Conservation (phyloP, 1,139 yeast species). For the Tardiomyces blankii region DNA sequence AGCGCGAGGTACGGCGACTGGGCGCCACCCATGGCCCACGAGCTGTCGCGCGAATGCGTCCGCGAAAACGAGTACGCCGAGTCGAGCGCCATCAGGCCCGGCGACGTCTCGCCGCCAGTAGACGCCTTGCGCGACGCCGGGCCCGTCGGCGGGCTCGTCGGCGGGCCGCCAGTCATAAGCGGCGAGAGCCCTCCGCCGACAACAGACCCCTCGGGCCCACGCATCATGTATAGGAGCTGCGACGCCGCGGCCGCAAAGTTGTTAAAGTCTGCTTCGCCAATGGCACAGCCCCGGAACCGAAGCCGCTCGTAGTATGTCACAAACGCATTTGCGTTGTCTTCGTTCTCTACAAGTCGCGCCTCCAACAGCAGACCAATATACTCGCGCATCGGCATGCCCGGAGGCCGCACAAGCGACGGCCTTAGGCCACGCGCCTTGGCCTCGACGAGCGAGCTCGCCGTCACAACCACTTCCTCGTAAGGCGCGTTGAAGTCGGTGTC, state of each 20-base stretch:
- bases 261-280: constrained; percentile 48
- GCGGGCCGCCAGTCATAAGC: too few species aligned
- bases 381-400: constrained; percentile 36
- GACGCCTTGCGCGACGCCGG: background rate
- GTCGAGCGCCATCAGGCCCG: background rate
- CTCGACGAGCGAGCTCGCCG: constrained; percentile 18
- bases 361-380: constrained; percentile 33
- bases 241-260: constrained; percentile 41
- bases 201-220: constrained; percentile 1
- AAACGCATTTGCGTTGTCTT: constrained; percentile 26
- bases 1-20: background rate
- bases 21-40: background rate
- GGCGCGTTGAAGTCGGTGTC: constrained; percentile 33
- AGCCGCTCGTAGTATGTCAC: constrained; percentile 51
- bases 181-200: background rate
- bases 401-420: constrained; percentile 28
- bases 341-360: constrained; percentile 13
- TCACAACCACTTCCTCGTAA: constrained; percentile 47
- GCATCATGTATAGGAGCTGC: constrained; percentile 10
- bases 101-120: background rate
- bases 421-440: constrained; percentile 37
- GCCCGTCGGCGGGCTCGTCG: too few species aligned
- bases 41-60: background rate
- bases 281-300: constrained; percentile 52
- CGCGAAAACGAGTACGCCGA: background rate